Base-by-base conservation (phyloP, 176 grass and related monocot genomes). In the Bromus sterilis region DNA sequence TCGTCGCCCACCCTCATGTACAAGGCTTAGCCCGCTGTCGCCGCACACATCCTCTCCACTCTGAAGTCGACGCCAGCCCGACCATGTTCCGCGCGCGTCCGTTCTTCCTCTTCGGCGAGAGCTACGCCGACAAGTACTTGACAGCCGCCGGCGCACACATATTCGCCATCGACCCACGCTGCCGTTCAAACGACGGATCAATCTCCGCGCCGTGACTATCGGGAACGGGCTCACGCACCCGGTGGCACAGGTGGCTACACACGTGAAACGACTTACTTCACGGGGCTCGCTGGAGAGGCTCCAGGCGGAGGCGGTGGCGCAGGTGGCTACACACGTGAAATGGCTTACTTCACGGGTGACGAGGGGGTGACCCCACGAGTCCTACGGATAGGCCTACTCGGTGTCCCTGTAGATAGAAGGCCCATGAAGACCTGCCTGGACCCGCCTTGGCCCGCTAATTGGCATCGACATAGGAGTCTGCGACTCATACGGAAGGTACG, bases 111-210 rank as follows among this genome's bases (percentile, higher is more conserved):
- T 66, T 83, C 15, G 88, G 88, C 64, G 80, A 94, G 82, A 91
- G 86, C 86, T 94, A 94, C 15, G 90, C 80, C 29, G 83, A 83
- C 21, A 94, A 94, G 89, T 89, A 75, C 51, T 48, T 91, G 14
- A 83, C 89, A 0, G 49, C 86, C 4, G 80, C 36, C 6, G 86
- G 71, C 0, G 64, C 84, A 57, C 65, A 28, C n/a, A 89, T 89
- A 21, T 4, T 91, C 6, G 31, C 24, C 15, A 25, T 62, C 8
- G 84, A 89, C 59, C 25, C 70, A 3, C 4, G 2, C 77, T 71
- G 1, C 80, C 65, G 11, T 7, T 23, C 20, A 0, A 15, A 2
- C 5, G 41, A 16, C 11, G 70, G 62, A 84, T 94, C 7, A 91
- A 89, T 53, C 78, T 91, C 4, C 42, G 60, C 24, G 88, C 89